Conservation (phyloP, 2,329 filamentous ascomycete species). For the Catunica adiposa region DNA sequence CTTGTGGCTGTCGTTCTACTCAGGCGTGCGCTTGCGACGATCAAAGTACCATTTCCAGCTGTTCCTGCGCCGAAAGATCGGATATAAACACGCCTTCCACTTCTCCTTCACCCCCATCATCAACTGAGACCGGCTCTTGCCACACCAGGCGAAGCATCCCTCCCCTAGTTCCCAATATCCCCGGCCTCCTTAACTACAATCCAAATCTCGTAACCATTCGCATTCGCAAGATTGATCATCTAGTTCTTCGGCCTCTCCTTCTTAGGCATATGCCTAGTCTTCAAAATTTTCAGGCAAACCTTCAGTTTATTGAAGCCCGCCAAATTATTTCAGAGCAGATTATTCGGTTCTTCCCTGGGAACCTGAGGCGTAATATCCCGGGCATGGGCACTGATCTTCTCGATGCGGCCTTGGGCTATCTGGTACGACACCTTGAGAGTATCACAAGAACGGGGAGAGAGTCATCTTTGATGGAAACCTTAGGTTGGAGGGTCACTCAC, state of each 20-base stretch:
- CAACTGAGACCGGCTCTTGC: background rate
- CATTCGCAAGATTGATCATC: slow-evolving; percentile 2
- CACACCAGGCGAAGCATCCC: background rate
- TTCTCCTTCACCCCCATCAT: background rate
- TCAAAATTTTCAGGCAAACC: background rate
- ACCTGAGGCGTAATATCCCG: background rate
- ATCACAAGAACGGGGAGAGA: background rate
- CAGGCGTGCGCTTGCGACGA: background rate
- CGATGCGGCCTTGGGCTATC: background rate
- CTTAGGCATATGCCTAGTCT: slow-evolving; percentile 1
- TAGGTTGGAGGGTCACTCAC: background rate
- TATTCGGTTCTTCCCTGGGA: background rate
- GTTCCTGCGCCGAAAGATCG: background rate
- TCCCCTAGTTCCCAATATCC: background rate
- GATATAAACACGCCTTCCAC: too few species aligned
- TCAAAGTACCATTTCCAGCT: background rate
- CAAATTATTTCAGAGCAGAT: background rate
- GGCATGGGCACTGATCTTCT: background rate
- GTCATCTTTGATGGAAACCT: background rate
- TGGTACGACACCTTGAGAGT: slow-evolving; percentile 6
- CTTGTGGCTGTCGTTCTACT: background rate
- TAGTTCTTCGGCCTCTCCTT: slow-evolving; percentile 2
- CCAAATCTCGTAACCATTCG: slow-evolving; percentile 5
- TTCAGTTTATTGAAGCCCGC: background rate
- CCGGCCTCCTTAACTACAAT: slow-evolving; percentile 3